Base-by-base conservation (phyloP, 2,329 filamentous ascomycete species). In the Trichoderma atrobrunneum region DNA sequence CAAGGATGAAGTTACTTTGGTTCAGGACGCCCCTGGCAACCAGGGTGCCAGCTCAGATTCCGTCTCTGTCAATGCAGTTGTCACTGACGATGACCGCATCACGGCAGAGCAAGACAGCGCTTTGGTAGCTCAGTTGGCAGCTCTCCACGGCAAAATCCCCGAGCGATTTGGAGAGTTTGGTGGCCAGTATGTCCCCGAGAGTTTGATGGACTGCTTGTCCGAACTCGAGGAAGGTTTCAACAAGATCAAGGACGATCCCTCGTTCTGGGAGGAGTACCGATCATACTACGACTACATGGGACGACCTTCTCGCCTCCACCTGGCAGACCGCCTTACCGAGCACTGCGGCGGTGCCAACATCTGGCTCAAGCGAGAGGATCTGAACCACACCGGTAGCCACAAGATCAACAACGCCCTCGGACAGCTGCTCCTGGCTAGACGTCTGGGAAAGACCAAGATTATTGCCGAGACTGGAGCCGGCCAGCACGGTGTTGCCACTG, bases 341-440 rank as follows among this genome's bases (percentile, higher is more conserved):
- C 86, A 95, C 78, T 94, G 93, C 62, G 94, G 94, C 28, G 96
- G 96, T 73, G 95, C 96, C 63, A 97, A 94, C 79, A 97, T 99
- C 85, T 99, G 95, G 92, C 85, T 99, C 76, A 99, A 99, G 88
- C 90, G 96, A 77, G 96, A 99, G 84, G 96, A 99, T 81, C 86
- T 98, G 71, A 98, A 98, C 84, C 96, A 99, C 81, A 98, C 96
- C 10, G 96, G 96, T 76, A 97, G 93, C 74, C 96, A 99, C 87
- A 99, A 99, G 88, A 98, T 99, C 87, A 99, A 99, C 87, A 99
- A 99, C 78, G 96, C 96, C 0, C 86, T 99, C 10, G 96, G 96
- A 2, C 96, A 99, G 82, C 90, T 98, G 63, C 88, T 99, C 16
- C 85, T 99, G 51, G 96, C 96, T 2, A 88, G 88, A 77, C 88